Evolutionary conservation across 78 protist species (phyloP), one percentile per base, ranked within the genome.

Genomic region (Pigoraptor vietnamica): DNA sequence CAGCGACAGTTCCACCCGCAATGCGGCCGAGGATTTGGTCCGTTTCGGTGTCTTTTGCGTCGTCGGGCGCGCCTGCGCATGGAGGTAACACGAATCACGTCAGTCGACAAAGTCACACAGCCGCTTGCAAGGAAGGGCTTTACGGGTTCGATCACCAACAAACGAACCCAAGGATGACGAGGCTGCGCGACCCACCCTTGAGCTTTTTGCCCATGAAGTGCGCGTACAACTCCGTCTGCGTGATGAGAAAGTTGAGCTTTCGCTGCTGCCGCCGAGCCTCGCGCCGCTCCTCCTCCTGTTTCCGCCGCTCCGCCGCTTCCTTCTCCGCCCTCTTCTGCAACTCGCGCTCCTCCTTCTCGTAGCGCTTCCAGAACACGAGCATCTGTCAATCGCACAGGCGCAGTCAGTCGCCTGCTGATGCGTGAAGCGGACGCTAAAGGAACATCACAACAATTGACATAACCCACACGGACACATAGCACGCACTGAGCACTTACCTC

Each of bases 161-260:
- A 1, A 24, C 34, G 1, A 6, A 67, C 83, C 19, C 34, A 67
- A 10, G 23, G 6, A 67, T 1, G 23, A 10, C 21, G 14, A 35
- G 38, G 34, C 87, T 1, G 14, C 19, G 21, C 1, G 87, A 10
- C 35, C 38, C 87, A 34, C 38, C 23, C 38, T 33, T 23, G 23
- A 38, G 82, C 23, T 97, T 96, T 82, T 91, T 81, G 67, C 93
- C 92, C 94, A 98, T 96, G 88, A 98, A 98, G 91, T 98, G 98
- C 0, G 97, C 89, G 40, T 95, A 97, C 21, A 98, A 91, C 92
- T 98, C 99, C 37, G 98, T 95, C 89, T 98, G 99, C 2, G 97
- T 96, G 39, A 98, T 90, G 40, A 98, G 93, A 89, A 96, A 98
- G 90, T 97, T 97, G 21, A 98, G 91, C 67, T 97, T 97, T 40